phyloP scores from a whole-genome alignment of 257 asterid genomes.

The Solanum chiquidenum region DNA sequence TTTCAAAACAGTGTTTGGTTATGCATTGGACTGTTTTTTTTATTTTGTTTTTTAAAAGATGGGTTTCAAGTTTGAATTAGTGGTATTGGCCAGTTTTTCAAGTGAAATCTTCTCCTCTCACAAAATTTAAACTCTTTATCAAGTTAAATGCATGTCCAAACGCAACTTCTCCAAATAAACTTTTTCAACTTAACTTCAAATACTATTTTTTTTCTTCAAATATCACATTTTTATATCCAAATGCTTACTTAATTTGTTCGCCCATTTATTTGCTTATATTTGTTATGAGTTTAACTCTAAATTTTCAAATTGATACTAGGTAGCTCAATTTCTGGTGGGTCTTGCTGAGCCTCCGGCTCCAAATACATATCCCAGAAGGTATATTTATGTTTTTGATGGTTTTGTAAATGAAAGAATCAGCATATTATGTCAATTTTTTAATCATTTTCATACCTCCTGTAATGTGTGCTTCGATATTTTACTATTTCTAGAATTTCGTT shows the following conservation, averaged over 20 bases:
- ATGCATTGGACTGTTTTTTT: not conserved
- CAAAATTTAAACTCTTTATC: not conserved
- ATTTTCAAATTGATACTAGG: conserved; percentile 24
- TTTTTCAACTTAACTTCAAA: not conserved
- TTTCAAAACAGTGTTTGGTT: not conserved
- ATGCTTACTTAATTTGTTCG: conserved; percentile 1
- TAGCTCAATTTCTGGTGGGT: conserved; percentile 91
- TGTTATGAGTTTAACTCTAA: not conserved
- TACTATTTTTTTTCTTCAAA: not conserved
- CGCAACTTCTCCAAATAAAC: not conserved
- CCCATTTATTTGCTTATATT: conserved; percentile 3
- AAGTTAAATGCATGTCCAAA: not conserved
- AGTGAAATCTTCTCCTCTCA: not conserved
- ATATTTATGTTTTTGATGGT: not conserved
- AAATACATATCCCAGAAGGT: conserved; percentile 75
- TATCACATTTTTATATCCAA: not conserved
- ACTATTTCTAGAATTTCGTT: not conserved
- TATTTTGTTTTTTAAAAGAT: not conserved
- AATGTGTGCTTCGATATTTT: not conserved
- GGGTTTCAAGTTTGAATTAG: not conserved
- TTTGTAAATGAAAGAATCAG: not conserved
- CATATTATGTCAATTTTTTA: not conserved
- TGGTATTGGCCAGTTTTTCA: not conserved
- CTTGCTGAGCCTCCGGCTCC: conserved; percentile 78
- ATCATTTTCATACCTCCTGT: not conserved